Percentiles rank a stretch among this genome's conserved stretches.
Conservation (phyloP, 208 protist species). For the Wallacemonas sp. region DNA sequence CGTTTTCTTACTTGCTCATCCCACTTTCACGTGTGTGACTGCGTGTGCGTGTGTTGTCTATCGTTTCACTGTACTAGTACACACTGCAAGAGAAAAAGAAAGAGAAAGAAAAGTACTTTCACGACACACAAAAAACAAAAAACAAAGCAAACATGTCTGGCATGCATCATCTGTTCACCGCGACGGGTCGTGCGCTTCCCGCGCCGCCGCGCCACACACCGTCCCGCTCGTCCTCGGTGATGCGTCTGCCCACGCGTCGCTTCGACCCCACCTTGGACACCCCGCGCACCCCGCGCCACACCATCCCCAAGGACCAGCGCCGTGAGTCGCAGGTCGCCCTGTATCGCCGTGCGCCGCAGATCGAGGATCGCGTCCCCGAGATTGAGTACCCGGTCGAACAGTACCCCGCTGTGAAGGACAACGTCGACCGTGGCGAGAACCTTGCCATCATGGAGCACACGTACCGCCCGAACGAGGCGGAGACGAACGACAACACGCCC, state of each 20-base stretch:
- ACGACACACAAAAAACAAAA: constrained; percentile 11
- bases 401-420: constrained; percentile 8
- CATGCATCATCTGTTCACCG: constrained; percentile 41
- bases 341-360: constrained; percentile 12
- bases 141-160: constrained; percentile 57
- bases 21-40: background rate
- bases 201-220: constrained; percentile 55
- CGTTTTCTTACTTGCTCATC: background rate
- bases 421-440: constrained; percentile 3
- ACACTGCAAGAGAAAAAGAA: constrained; percentile 12
- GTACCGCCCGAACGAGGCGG: background rate
- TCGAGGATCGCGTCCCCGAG: background rate
- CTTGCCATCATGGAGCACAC: constrained; percentile 11
- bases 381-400: constrained; percentile 3
- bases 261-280: constrained; percentile 29
- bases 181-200: constrained; percentile 52
- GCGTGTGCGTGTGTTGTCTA: background rate
- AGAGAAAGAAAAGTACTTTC: constrained; percentile 24
- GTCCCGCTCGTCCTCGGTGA: constrained; percentile 41
- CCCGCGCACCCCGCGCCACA: constrained; percentile 4
- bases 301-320: constrained; percentile 14
- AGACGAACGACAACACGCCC: constrained; percentile 2
- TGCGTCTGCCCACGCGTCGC: constrained; percentile 57
- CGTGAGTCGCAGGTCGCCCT: constrained; percentile 26
- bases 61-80: no score